Percentiles rank a stretch among this genome's conserved stretches.
Evolutionary conservation across 768 basidiomycete species (phyloP).

Genomic region (Lactarius deliciosus): DNA sequence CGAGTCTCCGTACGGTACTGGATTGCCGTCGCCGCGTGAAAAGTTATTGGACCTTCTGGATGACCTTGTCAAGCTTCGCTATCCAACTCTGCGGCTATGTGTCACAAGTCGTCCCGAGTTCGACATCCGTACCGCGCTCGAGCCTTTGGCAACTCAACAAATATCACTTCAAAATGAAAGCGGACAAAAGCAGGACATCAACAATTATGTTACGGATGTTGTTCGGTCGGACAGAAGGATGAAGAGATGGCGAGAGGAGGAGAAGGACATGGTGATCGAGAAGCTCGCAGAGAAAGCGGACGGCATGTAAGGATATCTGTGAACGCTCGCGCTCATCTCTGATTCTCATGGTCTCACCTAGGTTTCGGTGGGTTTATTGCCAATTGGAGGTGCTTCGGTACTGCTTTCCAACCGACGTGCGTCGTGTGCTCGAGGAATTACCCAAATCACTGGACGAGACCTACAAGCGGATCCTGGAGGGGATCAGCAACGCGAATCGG

Average conservation of each 20-base stretch:
- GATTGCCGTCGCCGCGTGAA: neutral
- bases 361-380: neutral
- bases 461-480: neutral
- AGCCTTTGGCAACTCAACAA: neutral
- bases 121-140: neutral
- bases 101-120: neutral
- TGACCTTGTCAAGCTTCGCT: neutral
- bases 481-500: neutral
- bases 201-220: neutral
- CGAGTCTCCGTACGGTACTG: neutral
- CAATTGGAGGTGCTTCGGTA: neutral
- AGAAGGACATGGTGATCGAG: neutral
- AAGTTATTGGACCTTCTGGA: neutral
- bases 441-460: conserved; percentile 9
- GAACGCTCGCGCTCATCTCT: neutral
- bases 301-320: neutral
- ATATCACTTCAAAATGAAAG: neutral
- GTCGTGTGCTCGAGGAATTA: neutral
- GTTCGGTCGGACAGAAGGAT: neutral
- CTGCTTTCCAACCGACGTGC: neutral
- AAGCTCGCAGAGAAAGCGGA: neutral
- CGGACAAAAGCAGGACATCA: neutral
- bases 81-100: neutral
- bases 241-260: neutral
- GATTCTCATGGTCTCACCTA: neutral